A percentile compares a stretch with the other conserved stretches of the same genome.
Evolutionary conservation across 2,329 filamentous ascomycete genomes (phyloP).

Genomic region (Bertia moriformis): DNA sequence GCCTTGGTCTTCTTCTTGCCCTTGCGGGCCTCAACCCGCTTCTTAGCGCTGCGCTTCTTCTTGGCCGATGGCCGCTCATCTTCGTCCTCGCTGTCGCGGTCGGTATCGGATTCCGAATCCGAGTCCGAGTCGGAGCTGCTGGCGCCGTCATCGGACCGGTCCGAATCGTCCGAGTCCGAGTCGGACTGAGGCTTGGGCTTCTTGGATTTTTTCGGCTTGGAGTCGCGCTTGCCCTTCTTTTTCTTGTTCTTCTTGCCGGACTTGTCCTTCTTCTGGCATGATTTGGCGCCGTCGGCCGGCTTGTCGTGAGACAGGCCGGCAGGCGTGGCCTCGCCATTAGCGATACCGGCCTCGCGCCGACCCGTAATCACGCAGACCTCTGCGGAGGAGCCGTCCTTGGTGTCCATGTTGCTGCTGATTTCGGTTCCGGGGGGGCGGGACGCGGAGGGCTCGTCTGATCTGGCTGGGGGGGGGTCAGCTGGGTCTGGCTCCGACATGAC

Average conservation of each 20-base stretch:
- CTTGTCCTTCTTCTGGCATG: too few relatives aligned
- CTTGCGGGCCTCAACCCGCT: conserved; percentile 12
- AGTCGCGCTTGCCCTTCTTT: conserved; percentile 6
- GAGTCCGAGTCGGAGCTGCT: conserved; percentile 9
- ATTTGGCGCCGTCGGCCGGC: conserved; percentile 8
- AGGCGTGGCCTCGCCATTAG: conserved; percentile 4
- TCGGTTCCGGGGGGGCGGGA: too few relatives aligned
- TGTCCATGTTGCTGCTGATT: conserved; percentile 8
- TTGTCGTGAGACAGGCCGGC: conserved; percentile 8
- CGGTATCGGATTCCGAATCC: conserved; percentile 9
- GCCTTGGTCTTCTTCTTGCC: conserved; percentile 11
- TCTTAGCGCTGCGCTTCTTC: conserved; percentile 10
- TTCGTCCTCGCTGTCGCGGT: conserved; percentile 5
- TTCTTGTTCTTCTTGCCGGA: conserved; percentile 9
- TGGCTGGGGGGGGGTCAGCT: too few relatives aligned
- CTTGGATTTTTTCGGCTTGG: conserved; percentile 9
- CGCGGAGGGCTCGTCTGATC: too few relatives aligned
- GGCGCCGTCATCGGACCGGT: not conserved
- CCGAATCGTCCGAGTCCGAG: not conserved
- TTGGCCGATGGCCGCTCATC: too few relatives aligned
- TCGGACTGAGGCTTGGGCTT: conserved; percentile 6
- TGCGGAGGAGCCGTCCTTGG: conserved; percentile 7
- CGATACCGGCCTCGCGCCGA: too few relatives aligned
- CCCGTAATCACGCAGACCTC: conserved; percentile 6
- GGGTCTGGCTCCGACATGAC: too few relatives aligned